Conservation (phyloP, 306 rosid species). For the Gillenia trifoliata region DNA sequence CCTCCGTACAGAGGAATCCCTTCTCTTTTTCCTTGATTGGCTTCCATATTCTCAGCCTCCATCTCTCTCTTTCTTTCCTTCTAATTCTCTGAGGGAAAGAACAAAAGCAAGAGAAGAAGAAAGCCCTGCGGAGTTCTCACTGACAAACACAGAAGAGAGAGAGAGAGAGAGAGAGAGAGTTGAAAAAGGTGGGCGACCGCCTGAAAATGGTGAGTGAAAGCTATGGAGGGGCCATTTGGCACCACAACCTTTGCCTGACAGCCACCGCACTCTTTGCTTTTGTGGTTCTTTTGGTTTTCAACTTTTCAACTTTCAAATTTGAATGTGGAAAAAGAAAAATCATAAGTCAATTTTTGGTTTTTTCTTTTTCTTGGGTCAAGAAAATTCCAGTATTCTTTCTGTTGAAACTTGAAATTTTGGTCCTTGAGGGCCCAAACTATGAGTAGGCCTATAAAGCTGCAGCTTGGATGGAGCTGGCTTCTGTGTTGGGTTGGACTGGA, state of each 20-base stretch:
- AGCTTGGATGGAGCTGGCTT: neutral
- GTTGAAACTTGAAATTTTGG: neutral
- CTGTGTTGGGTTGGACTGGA: neutral
- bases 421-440: neutral
- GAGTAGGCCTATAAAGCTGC: neutral
- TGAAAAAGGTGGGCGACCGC: neutral
- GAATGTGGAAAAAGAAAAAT: neutral
- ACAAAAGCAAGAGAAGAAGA: neutral
- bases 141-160: neutral
- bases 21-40: neutral
- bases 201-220: neutral
- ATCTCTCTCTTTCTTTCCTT: slow-evolving; percentile 6
- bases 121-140: neutral
- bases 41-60: slow-evolving; percentile 37
- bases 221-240: slow-evolving; percentile 2
- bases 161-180: neutral
- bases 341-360: neutral
- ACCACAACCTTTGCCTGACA: neutral
- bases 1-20: slow-evolving; percentile 48
- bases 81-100: neutral
- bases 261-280: neutral
- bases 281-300: neutral
- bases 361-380: neutral
- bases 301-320: slow-evolving; percentile 13
- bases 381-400: neutral